phyloP scores from a whole-genome alignment of 169 alveolate genomes.

The Cryptosporidium sp. region DNA sequence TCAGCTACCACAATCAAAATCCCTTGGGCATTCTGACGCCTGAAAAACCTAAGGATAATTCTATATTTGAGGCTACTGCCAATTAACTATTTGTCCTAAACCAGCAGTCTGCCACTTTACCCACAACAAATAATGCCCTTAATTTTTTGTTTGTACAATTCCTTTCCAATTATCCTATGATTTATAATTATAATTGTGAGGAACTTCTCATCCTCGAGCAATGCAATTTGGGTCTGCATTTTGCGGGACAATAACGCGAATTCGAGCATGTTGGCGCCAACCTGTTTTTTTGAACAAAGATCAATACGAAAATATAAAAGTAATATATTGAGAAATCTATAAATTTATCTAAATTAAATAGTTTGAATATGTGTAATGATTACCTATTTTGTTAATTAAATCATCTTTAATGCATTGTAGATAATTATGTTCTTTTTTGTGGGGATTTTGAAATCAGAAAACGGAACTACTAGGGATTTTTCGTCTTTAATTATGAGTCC shows the following conservation, averaged over 20 bases:
- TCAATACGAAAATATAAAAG: not conserved
- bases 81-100: slow-evolving; percentile 36
- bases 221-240: slow-evolving; percentile 33
- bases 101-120: slow-evolving; percentile 37
- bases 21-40: slow-evolving; percentile 37
- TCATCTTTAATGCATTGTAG: slow-evolving; percentile 34
- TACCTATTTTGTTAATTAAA: not conserved
- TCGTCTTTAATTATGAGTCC: slow-evolving; percentile 39
- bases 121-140: slow-evolving; percentile 40
- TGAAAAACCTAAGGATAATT: slow-evolving; percentile 3
- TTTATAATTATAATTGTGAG: slow-evolving; percentile 37
- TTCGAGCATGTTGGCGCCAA: slow-evolving; percentile 43
- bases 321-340: not conserved
- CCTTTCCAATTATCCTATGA: slow-evolving; percentile 46
- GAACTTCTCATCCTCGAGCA: slow-evolving; percentile 73
- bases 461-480: slow-evolving; percentile 49
- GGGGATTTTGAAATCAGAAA: slow-evolving; percentile 51
- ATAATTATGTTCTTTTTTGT: slow-evolving; percentile 39
- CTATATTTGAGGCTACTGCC: slow-evolving; percentile 29
- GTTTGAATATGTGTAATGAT: not conserved
- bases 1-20: slow-evolving; percentile 24
- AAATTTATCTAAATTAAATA: not conserved
- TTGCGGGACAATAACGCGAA: slow-evolving; percentile 47
- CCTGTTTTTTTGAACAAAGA: not conserved
- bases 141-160: not conserved